Evolutionary conservation across 2,329 filamentous ascomycete genomes (phyloP), one percentile per base, ranked within the genome.

Genomic region (Cladophialophora carrionii): DNA sequence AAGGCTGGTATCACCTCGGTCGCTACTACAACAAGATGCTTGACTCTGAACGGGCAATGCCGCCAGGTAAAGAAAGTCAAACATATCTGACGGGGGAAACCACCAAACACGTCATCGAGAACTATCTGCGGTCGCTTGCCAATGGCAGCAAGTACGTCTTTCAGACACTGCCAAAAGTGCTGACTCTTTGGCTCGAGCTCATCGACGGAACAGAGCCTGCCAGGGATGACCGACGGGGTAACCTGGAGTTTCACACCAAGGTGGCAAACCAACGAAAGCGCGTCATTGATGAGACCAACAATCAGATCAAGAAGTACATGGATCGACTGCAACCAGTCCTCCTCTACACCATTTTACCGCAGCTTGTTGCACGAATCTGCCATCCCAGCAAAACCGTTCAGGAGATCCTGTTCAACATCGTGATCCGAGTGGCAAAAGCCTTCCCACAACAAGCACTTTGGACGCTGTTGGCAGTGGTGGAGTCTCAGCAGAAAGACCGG

Each of bases 11-110:
- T 76, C 96, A 97, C 76, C 85, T 99, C 9, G 95, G 95, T 4
- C 92, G 94, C 54, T 92, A 98, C 77, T 99, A 99, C 83, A 96
- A 96, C 76, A 99, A 97, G 77, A 85, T 98, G 3, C 81, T 97
- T 2, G 94, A 98, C 72, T 91, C 92, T 0, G 92, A 98, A 76
- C 93, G 92, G 76, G 81, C 85, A 1, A 85, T 96, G 59, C 88
- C 89, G 43, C 82, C 86, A 20, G 86, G 89, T 31, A 92, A 93
- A 68, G 92, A 96, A 76, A 88, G 85, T 49, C 89, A 92, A 61
- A 83, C 85, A 65, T 92, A 88, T 72, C 78, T 95, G 62, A 90
- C 86, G 10, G 96, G 95, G 46, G 93, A 97, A 75, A 87, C 89
- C 22, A 88, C 92, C 1, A 92, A 93, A 73, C 84, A 97, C 17